Conservation (phyloP, 352 stramenopile species). For the Phytophthora boehmeriae region DNA sequence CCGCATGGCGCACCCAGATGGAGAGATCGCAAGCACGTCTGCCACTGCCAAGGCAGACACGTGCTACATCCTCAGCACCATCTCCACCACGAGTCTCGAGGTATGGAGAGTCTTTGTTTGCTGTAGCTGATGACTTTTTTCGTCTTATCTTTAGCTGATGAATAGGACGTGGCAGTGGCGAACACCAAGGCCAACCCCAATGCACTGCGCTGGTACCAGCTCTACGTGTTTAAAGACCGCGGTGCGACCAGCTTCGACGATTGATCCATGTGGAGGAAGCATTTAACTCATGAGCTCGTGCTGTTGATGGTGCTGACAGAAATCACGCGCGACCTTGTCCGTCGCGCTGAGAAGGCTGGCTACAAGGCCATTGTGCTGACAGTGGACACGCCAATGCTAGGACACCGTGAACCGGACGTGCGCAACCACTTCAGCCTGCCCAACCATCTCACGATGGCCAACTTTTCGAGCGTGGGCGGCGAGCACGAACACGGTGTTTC, state of each 20-base stretch:
- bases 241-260: slow-evolving; percentile 13
- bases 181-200: slow-evolving; percentile 66
- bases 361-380: slow-evolving; percentile 96
- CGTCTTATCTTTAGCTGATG: neutral
- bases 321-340: slow-evolving; percentile 92
- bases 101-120: neutral
- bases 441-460: slow-evolving; percentile 63
- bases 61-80: slow-evolving; percentile 93
- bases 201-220: slow-evolving; percentile 94
- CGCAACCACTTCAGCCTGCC: slow-evolving; percentile 92
- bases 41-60: slow-evolving; percentile 87
- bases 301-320: slow-evolving; percentile 48
- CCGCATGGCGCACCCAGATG: slow-evolving; percentile 95
- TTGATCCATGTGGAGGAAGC: no score
- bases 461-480: slow-evolving; percentile 51
- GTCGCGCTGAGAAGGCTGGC: slow-evolving; percentile 91
- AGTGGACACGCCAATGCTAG: slow-evolving; percentile 96
- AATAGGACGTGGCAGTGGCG: slow-evolving; percentile 52
- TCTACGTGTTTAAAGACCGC: slow-evolving; percentile 96
- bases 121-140: slow-evolving; percentile 45
- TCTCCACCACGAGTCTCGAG: slow-evolving; percentile 57
- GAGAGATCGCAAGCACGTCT: slow-evolving; percentile 87
- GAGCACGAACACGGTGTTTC: slow-evolving; percentile 67
- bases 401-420: slow-evolving; percentile 95
- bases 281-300: no score